Evolutionary conservation across 2,329 filamentous ascomycete species (phyloP).

Genomic region (Sporothrix euskadiensis): DNA sequence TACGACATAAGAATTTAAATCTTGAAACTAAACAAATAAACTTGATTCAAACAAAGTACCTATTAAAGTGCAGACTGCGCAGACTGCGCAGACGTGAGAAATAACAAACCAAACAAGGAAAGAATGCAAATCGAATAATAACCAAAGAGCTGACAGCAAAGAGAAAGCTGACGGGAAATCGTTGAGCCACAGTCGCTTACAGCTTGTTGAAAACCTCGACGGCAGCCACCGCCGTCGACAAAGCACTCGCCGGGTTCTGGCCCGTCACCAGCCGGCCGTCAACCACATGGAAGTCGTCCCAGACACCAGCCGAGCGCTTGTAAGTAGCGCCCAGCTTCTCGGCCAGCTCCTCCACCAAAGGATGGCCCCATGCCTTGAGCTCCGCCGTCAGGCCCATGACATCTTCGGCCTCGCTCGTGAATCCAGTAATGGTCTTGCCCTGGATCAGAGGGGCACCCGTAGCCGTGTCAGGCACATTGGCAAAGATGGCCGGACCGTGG

Average conservation of each 20-base stretch:
- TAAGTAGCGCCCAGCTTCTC: slow-evolving; percentile 24
- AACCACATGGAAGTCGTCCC: slow-evolving; percentile 39
- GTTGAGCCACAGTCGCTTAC: slow-evolving; percentile 26
- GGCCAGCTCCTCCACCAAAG: slow-evolving; percentile 41
- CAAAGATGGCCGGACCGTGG: slow-evolving; percentile 45
- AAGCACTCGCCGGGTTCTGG: slow-evolving; percentile 46
- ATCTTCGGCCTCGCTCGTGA: slow-evolving; percentile 44
- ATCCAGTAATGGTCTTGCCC: slow-evolving; percentile 44
- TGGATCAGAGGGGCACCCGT: slow-evolving; percentile 43
- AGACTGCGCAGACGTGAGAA: too few relatives aligned
- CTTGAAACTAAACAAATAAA: too few relatives aligned
- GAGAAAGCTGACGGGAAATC: too few relatives aligned
- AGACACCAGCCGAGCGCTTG: slow-evolving; percentile 33
- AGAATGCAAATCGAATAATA: neutral
- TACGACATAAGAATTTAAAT: too few relatives aligned
- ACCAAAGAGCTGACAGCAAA: neutral
- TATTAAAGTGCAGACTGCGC: too few relatives aligned
- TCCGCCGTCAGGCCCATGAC: slow-evolving; percentile 40
- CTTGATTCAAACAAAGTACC: too few relatives aligned
- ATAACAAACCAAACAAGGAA: neutral
- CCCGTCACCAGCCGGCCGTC: slow-evolving; percentile 47
- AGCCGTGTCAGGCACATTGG: slow-evolving; percentile 38
- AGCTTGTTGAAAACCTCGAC: slow-evolving; percentile 44
- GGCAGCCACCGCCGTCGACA: slow-evolving; percentile 42
- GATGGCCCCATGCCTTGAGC: slow-evolving; percentile 39